Base-by-base conservation (phyloP, 805 yeast genomes). In the Schwanniomyces pseudopolymorphus region DNA sequence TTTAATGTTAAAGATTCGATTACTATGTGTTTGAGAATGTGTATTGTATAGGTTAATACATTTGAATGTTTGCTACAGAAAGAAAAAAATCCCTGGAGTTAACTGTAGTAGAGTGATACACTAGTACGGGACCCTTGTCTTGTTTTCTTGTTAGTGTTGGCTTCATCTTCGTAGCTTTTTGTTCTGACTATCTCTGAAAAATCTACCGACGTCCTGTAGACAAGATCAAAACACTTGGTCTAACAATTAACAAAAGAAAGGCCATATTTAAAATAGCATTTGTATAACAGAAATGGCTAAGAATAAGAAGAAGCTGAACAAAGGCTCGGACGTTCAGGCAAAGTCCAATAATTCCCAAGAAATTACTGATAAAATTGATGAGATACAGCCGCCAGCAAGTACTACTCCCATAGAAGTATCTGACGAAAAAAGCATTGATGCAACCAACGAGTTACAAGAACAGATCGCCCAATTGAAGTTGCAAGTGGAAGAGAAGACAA, bases 231-330 rank as follows among this genome's bases (percentile, higher is more conserved):
- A 36, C 39, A 36, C 39, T 36, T 36, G 35, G 35, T 31, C 35
- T 31, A 31, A 31, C 16, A 31, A 31, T 31, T 31, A 14, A 31
- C 35, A 31, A 31, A 16, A 31, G 9, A 31, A 31, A 9, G 8
- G 35, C 9, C 16, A 14, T 31, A 31, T 14, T 31, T 31, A 31
- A 9, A 26, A 33, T 22, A 22, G 33, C 13, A 33, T 33, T 20
- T 20, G 14, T 20, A 19, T 16, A 20, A 21, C 25, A 16, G 39
- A 10, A 3, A 56, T 56, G 59, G 59, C 54, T 33, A 56, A 56
- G 42, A 54, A 45, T 39, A 56, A 56, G 47, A 52, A 50, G 46
- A 56, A 54, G 47, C 44, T 28, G 46, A 41, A 33, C n/a, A 25
- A 39, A 10, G 6, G n/a, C 25, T 19, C 24, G 13, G 25, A 36